A percentile compares a stretch with the other conserved stretches of the same genome.
Evolutionary conservation across 2,329 filamentous ascomycete species (phyloP).

Genomic region (Talaromyces sp.): DNA sequence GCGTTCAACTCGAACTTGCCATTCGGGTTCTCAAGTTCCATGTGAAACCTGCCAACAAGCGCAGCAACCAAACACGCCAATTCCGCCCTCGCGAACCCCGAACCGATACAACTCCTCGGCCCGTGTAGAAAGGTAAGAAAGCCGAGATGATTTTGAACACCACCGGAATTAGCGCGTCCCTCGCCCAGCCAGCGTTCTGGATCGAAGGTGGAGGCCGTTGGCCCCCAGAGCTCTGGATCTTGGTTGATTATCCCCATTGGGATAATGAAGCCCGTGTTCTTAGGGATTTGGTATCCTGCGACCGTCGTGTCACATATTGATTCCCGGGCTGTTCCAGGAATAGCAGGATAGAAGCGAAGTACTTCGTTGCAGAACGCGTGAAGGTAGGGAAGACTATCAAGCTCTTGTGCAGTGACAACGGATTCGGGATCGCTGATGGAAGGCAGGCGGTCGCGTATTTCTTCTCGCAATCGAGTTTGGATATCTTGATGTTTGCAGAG

Average conservation of each 20-base stretch:
- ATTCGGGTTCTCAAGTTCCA: constrained; percentile 61
- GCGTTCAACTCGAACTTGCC: constrained; percentile 56
- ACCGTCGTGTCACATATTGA: constrained; percentile 65
- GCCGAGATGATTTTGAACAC: constrained; percentile 48
- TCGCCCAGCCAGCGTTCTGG: constrained; percentile 71
- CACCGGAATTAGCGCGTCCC: constrained; percentile 52
- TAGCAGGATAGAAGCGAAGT: constrained; percentile 69
- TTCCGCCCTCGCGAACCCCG: constrained; percentile 75
- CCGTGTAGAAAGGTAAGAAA: constrained; percentile 43
- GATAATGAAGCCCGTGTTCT: constrained; percentile 64
- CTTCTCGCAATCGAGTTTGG: constrained; percentile 65
- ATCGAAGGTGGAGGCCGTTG: constrained; percentile 69
- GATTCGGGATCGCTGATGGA: constrained; percentile 31
- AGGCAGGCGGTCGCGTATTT: constrained; percentile 60
- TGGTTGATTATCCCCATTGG: constrained; percentile 51
- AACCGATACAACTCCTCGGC: constrained; percentile 79
- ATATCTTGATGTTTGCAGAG: constrained; percentile 64
- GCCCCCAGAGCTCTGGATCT: constrained; percentile 67
- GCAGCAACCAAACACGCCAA: constrained; percentile 78
- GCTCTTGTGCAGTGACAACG: constrained; percentile 57
- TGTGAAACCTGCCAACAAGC: constrained; percentile 70
- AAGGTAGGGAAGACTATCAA: constrained; percentile 75
- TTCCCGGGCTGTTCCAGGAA: constrained; percentile 67
- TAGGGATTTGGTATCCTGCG: constrained; percentile 62
- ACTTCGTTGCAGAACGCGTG: constrained; percentile 76